These are phyloP conservation scores for Zea luxurians DNA, from an alignment of 176 grass and related monocot species.

Conservation along the genomic window DNA sequence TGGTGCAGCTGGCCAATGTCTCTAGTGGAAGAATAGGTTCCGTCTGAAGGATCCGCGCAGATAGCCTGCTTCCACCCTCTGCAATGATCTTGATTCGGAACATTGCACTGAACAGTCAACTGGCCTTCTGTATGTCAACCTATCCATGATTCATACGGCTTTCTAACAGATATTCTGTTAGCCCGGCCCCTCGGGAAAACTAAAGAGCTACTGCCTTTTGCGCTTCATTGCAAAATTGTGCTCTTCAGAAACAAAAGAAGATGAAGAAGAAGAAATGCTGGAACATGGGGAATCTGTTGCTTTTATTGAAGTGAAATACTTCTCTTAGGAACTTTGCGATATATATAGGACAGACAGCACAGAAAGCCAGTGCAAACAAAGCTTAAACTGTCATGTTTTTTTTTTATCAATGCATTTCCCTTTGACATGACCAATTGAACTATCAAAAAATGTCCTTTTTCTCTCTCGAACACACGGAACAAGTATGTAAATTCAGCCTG, in stretches of 20 bases:
- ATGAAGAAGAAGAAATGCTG: not conserved
- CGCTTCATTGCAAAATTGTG: not conserved
- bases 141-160: too few species aligned
- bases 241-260: not conserved
- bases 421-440: too few species aligned
- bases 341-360: too few species aligned
- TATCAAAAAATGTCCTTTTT: too few species aligned
- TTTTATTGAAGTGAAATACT: not conserved
- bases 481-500: too few species aligned
- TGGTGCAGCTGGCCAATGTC: conserved; percentile 10
- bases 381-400: not conserved
- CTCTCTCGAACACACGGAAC: too few species aligned
- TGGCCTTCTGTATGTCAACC: conserved; percentile 12
- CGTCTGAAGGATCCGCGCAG: conserved; percentile 10
- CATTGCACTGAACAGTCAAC: not conserved
- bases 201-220: not conserved
- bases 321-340: too few species aligned
- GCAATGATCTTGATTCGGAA: not conserved
- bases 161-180: conserved; percentile 15
- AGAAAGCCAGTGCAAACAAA: not conserved
- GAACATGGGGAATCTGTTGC: conserved; percentile 1
- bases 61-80: conserved; percentile 4
- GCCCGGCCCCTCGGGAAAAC: conserved; percentile 5
- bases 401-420: too few species aligned
- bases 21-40: conserved; percentile 33